These are phyloP conservation scores for Rosa multiflora DNA, from an alignment of 306 rosid genomes.

Conservation along the genomic window DNA sequence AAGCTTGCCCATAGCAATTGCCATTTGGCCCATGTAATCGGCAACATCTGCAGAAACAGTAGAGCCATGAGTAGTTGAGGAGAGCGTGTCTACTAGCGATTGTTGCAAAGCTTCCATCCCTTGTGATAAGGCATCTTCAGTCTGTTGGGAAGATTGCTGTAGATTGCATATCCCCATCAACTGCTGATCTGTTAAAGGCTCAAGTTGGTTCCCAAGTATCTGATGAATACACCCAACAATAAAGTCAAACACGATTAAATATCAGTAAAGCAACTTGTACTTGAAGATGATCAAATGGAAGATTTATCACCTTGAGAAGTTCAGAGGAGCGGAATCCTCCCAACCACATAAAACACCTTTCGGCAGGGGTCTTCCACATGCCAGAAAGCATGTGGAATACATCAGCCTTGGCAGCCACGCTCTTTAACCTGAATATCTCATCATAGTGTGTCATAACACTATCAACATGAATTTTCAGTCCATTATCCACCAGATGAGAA, in stretches of 20 bases:
- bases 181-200: conserved; percentile 72
- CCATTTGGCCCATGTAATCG: conserved; percentile 94
- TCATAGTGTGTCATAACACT: conserved; percentile 67
- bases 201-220: conserved; percentile 81
- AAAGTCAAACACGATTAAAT: not conserved
- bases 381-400: conserved; percentile 92
- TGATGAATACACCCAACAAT: conserved; percentile 31
- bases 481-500: conserved; percentile 62
- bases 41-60: conserved; percentile 63
- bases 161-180: conserved; percentile 73
- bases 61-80: conserved; percentile 47
- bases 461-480: conserved; percentile 64
- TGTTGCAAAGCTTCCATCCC: conserved; percentile 93
- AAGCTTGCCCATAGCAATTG: conserved; percentile 83
- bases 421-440: conserved; percentile 66
- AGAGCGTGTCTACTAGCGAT: conserved; percentile 75
- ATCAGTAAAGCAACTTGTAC: not conserved
- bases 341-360: conserved; percentile 90
- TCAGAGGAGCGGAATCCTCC: conserved; percentile 91
- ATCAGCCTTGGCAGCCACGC: conserved; percentile 71
- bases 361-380: conserved; percentile 85
- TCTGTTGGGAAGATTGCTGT: conserved; percentile 81
- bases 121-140: conserved; percentile 91
- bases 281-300: not conserved
- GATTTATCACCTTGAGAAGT: conserved; percentile 64